These are phyloP conservation scores for Venturia effusa DNA, from an alignment of 2,329 filamentous ascomycete species.

Conservation along the genomic window DNA sequence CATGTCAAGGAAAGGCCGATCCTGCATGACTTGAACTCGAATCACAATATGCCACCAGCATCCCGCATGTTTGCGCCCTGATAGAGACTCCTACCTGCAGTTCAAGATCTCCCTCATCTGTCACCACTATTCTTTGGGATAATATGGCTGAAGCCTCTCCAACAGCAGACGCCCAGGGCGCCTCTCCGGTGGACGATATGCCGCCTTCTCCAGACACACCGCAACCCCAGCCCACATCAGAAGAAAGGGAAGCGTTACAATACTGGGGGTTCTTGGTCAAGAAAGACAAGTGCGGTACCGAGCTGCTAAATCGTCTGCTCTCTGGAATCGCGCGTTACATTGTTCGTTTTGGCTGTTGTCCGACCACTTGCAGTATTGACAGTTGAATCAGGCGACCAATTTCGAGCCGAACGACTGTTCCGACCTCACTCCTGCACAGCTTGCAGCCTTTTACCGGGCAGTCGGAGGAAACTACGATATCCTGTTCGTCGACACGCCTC, in stretches of 20 bases:
- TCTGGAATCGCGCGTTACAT: constrained; percentile 36
- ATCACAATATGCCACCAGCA: not conserved
- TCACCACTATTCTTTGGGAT: not conserved
- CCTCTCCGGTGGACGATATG: not conserved
- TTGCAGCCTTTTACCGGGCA: constrained; percentile 39
- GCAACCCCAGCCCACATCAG: not conserved
- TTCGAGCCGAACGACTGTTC: constrained; percentile 33
- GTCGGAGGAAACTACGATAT: constrained; percentile 37
- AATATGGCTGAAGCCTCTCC: not conserved
- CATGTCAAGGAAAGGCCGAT: not conserved
- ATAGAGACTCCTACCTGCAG: not conserved
- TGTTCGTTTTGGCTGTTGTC: constrained; percentile 20
- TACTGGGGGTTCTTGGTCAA: constrained; percentile 42
- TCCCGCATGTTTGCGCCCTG: not conserved
- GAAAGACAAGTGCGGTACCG: constrained; percentile 39
- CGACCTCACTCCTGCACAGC: constrained; percentile 38
- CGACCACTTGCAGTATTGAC: not conserved
- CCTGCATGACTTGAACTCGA: not conserved
- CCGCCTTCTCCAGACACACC: constrained; percentile 1
- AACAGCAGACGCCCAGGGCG: not conserved
- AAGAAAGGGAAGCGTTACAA: constrained; percentile 30
- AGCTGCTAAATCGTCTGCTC: constrained; percentile 34
- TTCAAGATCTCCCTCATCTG: not conserved
- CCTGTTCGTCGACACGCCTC: constrained; percentile 67
- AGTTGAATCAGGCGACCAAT: constrained; percentile 24